Conservation (phyloP, 768 basidiomycete genomes). For the Rhodotorula taiwanensis region DNA sequence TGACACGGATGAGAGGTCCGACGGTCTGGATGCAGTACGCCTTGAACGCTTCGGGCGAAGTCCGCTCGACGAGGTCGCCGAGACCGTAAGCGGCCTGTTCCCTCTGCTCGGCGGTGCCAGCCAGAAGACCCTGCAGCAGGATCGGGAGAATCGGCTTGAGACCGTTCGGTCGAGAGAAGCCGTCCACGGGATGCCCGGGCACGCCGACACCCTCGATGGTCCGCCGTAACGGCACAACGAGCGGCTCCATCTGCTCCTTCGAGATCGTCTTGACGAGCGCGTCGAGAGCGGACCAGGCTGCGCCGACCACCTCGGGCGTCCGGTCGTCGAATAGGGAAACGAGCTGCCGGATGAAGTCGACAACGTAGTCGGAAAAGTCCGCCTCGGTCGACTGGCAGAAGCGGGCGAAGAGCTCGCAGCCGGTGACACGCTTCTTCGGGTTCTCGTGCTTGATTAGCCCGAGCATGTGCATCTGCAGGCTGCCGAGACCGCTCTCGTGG, state of each 20-base stretch:
- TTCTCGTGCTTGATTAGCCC: constrained; percentile 79
- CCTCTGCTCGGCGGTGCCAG: constrained; percentile 74
- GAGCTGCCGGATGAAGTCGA: constrained; percentile 91
- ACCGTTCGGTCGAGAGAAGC: constrained; percentile 73
- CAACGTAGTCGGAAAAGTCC: constrained; percentile 74
- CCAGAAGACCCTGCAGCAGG: constrained; percentile 64
- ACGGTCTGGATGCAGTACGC: constrained; percentile 93
- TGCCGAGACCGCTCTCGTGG: constrained; percentile 71
- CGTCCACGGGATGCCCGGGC: constrained; percentile 69
- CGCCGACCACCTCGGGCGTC: constrained; percentile 54
- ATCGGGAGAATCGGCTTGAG: constrained; percentile 67
- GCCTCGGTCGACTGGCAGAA: constrained; percentile 79
- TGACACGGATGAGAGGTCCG: constrained; percentile 64
- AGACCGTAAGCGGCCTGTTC: constrained; percentile 95
- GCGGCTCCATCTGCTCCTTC: constrained; percentile 83
- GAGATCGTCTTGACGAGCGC: constrained; percentile 79
- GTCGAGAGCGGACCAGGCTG: constrained; percentile 76
- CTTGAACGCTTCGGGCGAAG: constrained; percentile 77
- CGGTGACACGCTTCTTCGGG: constrained; percentile 65
- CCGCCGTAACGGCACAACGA: constrained; percentile 80
- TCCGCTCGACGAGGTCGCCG: constrained; percentile 86
- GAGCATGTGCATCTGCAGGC: constrained; percentile 76
- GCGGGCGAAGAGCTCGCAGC: constrained; percentile 65
- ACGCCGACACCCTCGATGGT: constrained; percentile 78
- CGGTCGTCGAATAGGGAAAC: constrained; percentile 74